These are phyloP conservation scores for Parastagonospora avenae DNA, from an alignment of 2,329 filamentous ascomycete species.

Conservation along the genomic window DNA sequence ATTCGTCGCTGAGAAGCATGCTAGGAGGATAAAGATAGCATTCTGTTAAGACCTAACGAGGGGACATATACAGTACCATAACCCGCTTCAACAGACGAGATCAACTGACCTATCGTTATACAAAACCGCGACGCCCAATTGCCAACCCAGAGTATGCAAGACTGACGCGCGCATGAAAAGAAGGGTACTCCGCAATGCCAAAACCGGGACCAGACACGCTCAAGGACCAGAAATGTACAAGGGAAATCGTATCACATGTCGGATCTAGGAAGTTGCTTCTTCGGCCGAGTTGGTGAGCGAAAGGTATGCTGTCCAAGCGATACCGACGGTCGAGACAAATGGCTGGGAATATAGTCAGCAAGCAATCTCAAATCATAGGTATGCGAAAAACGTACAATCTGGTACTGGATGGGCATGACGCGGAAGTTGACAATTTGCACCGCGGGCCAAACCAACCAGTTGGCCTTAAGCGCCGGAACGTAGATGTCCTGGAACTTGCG, in stretches of 20 bases:
- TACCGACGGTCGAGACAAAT: constrained; percentile 93
- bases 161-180: constrained; percentile 24
- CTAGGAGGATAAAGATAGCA: constrained; percentile 2
- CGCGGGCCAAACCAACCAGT: constrained; percentile 92
- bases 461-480: constrained; percentile 90
- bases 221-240: constrained; percentile 22
- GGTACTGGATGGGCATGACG: constrained; percentile 91
- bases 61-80: constrained; percentile 9
- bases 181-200: constrained; percentile 4
- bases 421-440: constrained; percentile 98
- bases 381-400: constrained; percentile 72
- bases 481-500: constrained; percentile 95
- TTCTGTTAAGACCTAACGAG: constrained; percentile 15
- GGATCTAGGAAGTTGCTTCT: constrained; percentile 54
- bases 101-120: constrained; percentile 18
- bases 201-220: constrained; percentile 9
- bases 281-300: constrained; percentile 89
- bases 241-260: constrained; percentile 9
- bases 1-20: not conserved
- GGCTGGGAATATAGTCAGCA: constrained; percentile 61
- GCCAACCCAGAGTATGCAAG: constrained; percentile 23
- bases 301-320: constrained; percentile 96
- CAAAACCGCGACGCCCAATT: constrained; percentile 26
- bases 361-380: not conserved
- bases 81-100: constrained; percentile 2